Evolutionary conservation across 306 rosid species (phyloP), one percentile per base, ranked within the genome.

Genomic region (Cicer chorassanicum): DNA sequence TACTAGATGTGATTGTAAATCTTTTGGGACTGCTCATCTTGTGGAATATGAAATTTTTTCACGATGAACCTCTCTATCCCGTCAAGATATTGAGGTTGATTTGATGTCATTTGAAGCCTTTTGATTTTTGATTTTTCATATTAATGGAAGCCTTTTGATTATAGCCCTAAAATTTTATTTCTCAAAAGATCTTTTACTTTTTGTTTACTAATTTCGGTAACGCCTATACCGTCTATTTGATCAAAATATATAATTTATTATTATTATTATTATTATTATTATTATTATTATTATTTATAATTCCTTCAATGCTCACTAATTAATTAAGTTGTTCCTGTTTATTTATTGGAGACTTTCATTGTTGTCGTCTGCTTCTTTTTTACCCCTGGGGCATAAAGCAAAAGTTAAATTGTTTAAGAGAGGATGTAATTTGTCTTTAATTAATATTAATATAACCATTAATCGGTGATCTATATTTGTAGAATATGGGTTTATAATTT

Each of bases 51-150:
- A 80, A 55, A 72, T 70, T 6, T 34, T 50, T 24, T 16, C 53
- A 6, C 6, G 55, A 53, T 13, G 44, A 56, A 21, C 48, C 6
- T 60, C 53, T 43, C 11, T 9, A 14, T 64, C 29, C 18, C 49
- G 82, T 72, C 44, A 71, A 72, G 29, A 63, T 43, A 64, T 72
- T 51, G 50, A 71, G 34, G 74, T 56, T 72, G 70, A 74, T 66
- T 68, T 74, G 60, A 68, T 67, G 49, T 48, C 65, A 48, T 74
- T 56, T 59, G 64, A 61, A 49, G 45, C 5, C 19, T 21, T 72
- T 61, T 50, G 18, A 41, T 68, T 40, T 3, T 29, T 2, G 0
- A 2, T 24, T 24, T 2, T 24, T 24, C 0, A 19, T 29, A 29
- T 29, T 29, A 29, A 3, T 29, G 34, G 64, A 61, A 49, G 53